Base-by-base conservation (phyloP, 257 asterid genomes). In the Solanum chiquidenum region DNA sequence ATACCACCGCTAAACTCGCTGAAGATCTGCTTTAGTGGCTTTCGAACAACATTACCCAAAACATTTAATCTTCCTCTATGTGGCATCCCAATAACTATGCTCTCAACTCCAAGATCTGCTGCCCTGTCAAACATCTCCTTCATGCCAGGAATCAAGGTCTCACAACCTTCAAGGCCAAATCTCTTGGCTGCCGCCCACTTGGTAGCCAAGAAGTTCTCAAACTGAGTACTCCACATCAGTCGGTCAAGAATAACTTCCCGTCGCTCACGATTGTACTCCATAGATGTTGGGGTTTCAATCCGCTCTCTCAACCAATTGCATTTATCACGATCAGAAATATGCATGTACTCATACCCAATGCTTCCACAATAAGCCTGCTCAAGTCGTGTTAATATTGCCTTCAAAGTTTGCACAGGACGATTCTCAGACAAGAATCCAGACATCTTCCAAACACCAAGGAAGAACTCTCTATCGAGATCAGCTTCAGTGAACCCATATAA, bases 101-200 rank as follows among this genome's bases (percentile, higher is more conserved):
- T 86, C 88, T 88, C 90, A 31, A 90, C 92, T 73, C 92, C 92
- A 72, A 90, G 92, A 83, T 90, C 90, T 11, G 90, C 90, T 25
- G 90, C 86, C 84, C 90, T 82, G 31, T 90, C 90, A 55, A 90
- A 88, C 90, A 90, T 90, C 86, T 90, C 90, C 86, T 90, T 88
- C 92, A 90, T 88, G 29, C 89, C 92, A 44, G 92, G 92, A 86
- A 90, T 88, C 92, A 90, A 86, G 40, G 92, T 88, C 79, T 90
- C 92, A 44, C 87, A 86, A 35, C 92, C 92, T 86, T 90, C 92
- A 37, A 90, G 90, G 23, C 92, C 92, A 76, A 90, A 90, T 62
- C 92, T 86, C 89, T 90, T 90, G 34, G 92, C 90, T 38, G 89
- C 92, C 11, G 86, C 85, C 90, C 90, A 90, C 74, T 90, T 90